These are phyloP conservation scores for Dictyostelium discoideum DNA, from an alignment of 78 protist species.

Conservation along the genomic window DNA sequence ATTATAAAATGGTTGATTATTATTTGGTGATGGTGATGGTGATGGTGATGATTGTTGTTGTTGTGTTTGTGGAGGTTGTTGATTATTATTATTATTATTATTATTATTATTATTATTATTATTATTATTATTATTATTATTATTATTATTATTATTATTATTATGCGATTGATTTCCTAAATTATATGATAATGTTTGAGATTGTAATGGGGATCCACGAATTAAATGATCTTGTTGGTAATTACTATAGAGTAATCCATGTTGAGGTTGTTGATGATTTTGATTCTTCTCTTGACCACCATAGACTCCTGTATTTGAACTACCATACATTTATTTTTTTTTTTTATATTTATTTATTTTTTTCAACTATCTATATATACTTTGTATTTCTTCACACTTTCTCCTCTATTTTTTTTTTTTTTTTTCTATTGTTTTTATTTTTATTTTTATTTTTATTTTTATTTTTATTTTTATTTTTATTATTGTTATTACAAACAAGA, in stretches of 20 bases:
- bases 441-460: too few species aligned
- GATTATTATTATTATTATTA: neutral
- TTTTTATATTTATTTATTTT: too few species aligned
- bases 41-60: neutral
- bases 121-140: neutral
- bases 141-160: neutral
- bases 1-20: neutral
- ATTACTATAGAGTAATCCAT: neutral
- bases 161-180: neutral
- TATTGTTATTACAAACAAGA: too few species aligned
- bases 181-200: neutral
- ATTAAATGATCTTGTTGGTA: conserved; percentile 10
- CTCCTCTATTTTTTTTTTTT: neutral
- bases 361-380: neutral
- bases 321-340: conserved; percentile 18
- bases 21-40: neutral
- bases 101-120: too few species aligned
- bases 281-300: neutral
- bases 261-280: neutral
- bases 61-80: neutral
- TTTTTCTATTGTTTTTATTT: neutral
- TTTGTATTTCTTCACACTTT: neutral
- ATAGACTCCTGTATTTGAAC: neutral
- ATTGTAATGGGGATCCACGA: neutral
- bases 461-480: neutral